Evolutionary conservation across 106 monocot genomes (phyloP).

Genomic region (Narthecium ossifragum): DNA sequence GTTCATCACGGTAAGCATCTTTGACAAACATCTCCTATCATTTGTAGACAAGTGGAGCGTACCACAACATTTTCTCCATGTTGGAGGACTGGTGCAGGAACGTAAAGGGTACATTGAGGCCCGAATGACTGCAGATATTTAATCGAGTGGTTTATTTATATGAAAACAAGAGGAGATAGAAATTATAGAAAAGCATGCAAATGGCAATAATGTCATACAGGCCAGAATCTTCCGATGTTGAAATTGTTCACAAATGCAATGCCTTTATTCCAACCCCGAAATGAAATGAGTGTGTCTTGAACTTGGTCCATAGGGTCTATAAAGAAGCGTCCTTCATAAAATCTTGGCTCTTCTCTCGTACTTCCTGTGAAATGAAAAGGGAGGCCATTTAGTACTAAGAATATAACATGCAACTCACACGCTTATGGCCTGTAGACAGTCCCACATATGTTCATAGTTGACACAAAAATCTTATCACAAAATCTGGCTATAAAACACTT

Average conservation of each 20-base stretch:
- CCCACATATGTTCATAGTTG: too few relatives aligned
- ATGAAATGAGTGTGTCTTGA: constrained; percentile 84
- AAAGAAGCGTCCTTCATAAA: constrained; percentile 61
- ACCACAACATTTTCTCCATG: constrained; percentile 80
- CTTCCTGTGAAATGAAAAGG: constrained; percentile 21
- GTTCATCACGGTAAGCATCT: too few relatives aligned
- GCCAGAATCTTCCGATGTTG: constrained; percentile 97
- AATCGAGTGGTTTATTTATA: too few relatives aligned
- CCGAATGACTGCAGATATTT: constrained; percentile 47
- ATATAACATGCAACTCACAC: too few relatives aligned
- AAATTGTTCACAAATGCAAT: constrained; percentile 93
- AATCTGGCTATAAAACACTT: too few relatives aligned
- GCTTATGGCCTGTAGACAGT: too few relatives aligned
- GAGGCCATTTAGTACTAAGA: too few relatives aligned
- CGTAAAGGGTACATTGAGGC: constrained; percentile 92
- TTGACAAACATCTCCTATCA: too few relatives aligned
- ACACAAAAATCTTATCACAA: too few relatives aligned
- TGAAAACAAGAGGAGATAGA: neutral
- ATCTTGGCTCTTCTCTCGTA: constrained; percentile 39
- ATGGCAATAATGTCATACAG: constrained; percentile 32
- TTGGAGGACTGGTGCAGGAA: constrained; percentile 85
- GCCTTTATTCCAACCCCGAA: constrained; percentile 90
- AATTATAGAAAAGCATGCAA: neutral
- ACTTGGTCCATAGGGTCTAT: constrained; percentile 37
- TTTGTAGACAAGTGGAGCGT: constrained; percentile 15